These are phyloP conservation scores for Heritiera fomes DNA, from an alignment of 345 rosid genomes.

Conservation along the genomic window DNA sequence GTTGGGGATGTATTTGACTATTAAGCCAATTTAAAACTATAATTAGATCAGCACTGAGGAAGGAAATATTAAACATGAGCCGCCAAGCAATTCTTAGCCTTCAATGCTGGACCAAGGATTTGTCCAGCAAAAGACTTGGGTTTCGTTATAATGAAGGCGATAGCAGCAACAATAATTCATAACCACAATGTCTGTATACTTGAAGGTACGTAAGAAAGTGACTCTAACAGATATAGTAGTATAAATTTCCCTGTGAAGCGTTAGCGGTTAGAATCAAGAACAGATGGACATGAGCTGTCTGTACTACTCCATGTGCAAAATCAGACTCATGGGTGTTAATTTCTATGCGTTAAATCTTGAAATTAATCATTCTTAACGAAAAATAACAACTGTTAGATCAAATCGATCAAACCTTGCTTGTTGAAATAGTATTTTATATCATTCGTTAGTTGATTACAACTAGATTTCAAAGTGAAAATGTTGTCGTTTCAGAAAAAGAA, in stretches of 20 bases:
- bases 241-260: neutral
- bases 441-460: too few species aligned
- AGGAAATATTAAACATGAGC: constrained; percentile 22
- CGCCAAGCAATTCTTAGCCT: constrained; percentile 31
- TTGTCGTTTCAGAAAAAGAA: neutral
- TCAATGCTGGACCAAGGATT: constrained; percentile 36
- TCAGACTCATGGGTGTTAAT: too few species aligned
- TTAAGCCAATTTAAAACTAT: too few species aligned
- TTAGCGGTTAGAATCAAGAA: neutral
- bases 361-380: too few species aligned
- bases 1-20: too few species aligned
- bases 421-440: too few species aligned
- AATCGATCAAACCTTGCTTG: too few species aligned
- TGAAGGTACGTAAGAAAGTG: neutral
- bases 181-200: neutral
- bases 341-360: too few species aligned
- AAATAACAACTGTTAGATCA: too few species aligned
- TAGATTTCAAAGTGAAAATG: neutral
- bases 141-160: neutral
- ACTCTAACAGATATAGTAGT: neutral
- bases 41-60: neutral
- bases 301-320: too few species aligned
- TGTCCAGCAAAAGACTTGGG: constrained; percentile 32
- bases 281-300: neutral
- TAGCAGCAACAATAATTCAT: neutral